These are phyloP conservation scores for Mycena maculata DNA, from an alignment of 768 basidiomycete species.

Conservation along the genomic window DNA sequence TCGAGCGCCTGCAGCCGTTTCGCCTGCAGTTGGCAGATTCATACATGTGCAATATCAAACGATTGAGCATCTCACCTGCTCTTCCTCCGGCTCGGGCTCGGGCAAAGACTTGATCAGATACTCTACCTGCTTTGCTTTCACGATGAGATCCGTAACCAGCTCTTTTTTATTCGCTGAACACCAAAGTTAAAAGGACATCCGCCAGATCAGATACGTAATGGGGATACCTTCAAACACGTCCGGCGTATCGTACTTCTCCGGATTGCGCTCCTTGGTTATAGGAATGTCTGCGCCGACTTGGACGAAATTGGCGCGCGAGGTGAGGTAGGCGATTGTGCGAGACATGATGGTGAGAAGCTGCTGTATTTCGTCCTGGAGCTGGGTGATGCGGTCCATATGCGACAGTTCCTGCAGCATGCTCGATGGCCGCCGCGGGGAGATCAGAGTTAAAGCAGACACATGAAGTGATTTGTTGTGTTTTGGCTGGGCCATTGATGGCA, in stretches of 20 bases:
- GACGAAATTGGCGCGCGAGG: conserved; percentile 76
- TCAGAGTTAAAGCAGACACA: not conserved
- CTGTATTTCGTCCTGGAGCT: conserved; percentile 86
- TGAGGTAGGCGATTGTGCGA: conserved; percentile 82
- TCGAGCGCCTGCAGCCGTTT: conserved; percentile 75
- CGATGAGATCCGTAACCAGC: conserved; percentile 82
- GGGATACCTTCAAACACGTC: not conserved
- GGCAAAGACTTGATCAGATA: conserved; percentile 85
- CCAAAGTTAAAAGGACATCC: not conserved
- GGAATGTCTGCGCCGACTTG: conserved; percentile 85
- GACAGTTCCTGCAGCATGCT: not conserved
- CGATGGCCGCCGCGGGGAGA: not conserved
- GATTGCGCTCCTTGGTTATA: conserved; percentile 5
- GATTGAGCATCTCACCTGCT: conserved; percentile 29
- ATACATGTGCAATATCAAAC: too few species aligned
- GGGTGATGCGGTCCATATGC: not conserved
- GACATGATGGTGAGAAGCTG: conserved; percentile 92
- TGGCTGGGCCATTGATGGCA: too few species aligned
- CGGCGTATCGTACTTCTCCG: not conserved
- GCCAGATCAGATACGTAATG: too few species aligned
- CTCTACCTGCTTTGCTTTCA: conserved; percentile 91
- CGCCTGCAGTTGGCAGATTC: conserved; percentile 59
- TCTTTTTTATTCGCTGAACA: conserved; percentile 81
- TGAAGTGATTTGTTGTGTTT: too few species aligned
- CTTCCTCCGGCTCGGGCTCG: conserved; percentile 80